Evolutionary conservation across 306 rosid genomes (phyloP), one percentile per base, ranked within the genome.

Genomic region (Datisca glomerata): DNA sequence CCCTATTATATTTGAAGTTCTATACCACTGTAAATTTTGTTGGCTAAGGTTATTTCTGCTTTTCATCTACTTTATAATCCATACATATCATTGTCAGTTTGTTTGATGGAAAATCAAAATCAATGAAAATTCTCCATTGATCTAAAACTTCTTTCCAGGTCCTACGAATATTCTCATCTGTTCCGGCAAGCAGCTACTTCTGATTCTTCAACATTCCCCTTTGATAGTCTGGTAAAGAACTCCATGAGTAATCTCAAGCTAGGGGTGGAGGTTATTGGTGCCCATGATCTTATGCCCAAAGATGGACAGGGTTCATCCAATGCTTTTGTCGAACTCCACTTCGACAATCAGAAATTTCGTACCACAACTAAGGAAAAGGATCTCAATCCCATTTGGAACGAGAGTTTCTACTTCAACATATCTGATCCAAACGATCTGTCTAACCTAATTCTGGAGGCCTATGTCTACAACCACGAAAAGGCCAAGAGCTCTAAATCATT

Each of bases 321-420:
- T 36, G 61, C 94, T 44, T 78, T 37, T 51, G 98, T 91, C 33
- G 98, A 91, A 71, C 86, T 91, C 43, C 73, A 63, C 31, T 91
- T 91, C 34, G 94, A 84, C 64, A 77, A 47, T 42, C 92, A 77
- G 61, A 84, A 51, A 69, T 74, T 64, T 18, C 81, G 80, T 10
- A 91, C 96, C 11, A 65, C 85, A 4, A 67, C 45, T 0, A 91
- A 80, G 59, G 76, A 80, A 13, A 75, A 64, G 51, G 98, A 91
- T 55, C 65, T 70, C 23, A 75, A 59, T 73, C 98, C 98, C 3
- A 54, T 66, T 58, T 91, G 96, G 96, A 80, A 84, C 6, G 98
- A 91, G 41, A 70, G 29, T 24, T 80, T 91, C 66, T 80, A 65
- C 74, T 91, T 91, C 77, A 78, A 73, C 60, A 68, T 84, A 40